Evolutionary conservation across 371 early-diverging fungal genomes (phyloP).

Genomic region (Dichotomocladium elegans): DNA sequence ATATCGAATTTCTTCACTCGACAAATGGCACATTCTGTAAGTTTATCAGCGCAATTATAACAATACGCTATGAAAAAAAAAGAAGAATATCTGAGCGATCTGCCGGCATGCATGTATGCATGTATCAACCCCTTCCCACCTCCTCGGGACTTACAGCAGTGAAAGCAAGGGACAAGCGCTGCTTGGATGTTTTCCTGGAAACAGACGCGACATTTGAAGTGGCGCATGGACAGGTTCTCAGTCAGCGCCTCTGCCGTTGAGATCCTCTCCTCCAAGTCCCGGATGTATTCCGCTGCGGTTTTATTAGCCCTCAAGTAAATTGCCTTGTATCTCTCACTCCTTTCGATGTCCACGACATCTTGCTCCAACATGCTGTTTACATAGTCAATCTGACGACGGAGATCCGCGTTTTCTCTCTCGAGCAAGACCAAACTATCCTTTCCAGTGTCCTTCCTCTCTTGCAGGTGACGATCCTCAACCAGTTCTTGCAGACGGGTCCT

Average conservation of each 20-base stretch:
- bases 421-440: background rate
- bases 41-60: constrained; percentile 21
- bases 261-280: background rate
- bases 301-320: too few species aligned
- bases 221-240: background rate
- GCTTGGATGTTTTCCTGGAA: constrained; percentile 24
- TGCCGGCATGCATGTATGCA: background rate
- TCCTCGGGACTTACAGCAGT: constrained; percentile 27
- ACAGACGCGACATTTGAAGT: constrained; percentile 33
- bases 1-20: constrained; percentile 16
- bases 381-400: background rate
- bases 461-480: too few species aligned
- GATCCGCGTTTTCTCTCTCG: background rate
- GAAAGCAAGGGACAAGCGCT: constrained; percentile 35
- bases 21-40: constrained; percentile 41
- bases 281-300: background rate
- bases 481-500: too few species aligned
- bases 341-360: background rate
- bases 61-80: constrained; percentile 28
- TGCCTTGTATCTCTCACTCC: background rate
- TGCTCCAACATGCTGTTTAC: background rate
- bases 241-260: background rate
- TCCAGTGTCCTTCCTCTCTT: background rate
- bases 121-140: background rate
- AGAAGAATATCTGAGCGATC: background rate